Evolutionary conservation across 2,329 filamentous ascomycete genomes (phyloP), one percentile per base, ranked within the genome.

Genomic region (Epichloe brachyelytri): DNA sequence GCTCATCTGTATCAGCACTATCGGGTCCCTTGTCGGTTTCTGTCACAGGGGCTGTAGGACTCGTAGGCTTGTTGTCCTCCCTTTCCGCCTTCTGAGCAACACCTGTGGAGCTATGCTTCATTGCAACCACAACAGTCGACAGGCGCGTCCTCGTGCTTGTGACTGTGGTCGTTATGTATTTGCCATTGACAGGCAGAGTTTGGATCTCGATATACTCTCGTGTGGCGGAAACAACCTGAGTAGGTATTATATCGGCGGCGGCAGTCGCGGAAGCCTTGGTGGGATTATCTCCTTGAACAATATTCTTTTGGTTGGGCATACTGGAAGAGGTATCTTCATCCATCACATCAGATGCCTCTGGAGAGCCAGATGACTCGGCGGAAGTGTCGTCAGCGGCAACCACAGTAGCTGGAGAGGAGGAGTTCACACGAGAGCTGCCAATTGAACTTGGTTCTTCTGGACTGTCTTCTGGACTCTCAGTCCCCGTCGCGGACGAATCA

Each of bases 141-240:
- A 20, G 43, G 14, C 14, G 45, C 14, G 49, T 54, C 39, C 5
- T 53, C 5, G 55, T 60, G 10, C 43, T 60, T 3, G 56, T 63
- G 6, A 55, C 46, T 7, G 56, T 55, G 7, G 56, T 60, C 8
- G 58, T 61, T 20, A 58, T 50, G n/a, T 54, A 41, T 1, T 57
- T 44, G 12, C 55, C 60, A 33, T 49, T 54, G 19, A 59, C 17
- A 11, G 51, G 26, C 4, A 43, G 30, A 12, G 43, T 50, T 34
- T 51, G 19, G 11, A 49, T 34, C 40, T 39, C 34, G 37, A 49
- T 8, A 15, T 6, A 15, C 10, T 48, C 36, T 34, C 19, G 26
- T 5, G 41, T 43, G n/a, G 19, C 43, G 4, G 51, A 40, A 5
- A 30, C 17, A 12, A 19, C 43, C 14, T 38, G 15, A 5, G 36